phyloP scores from a whole-genome alignment of 2,329 filamentous ascomycete species.

The Ampelomyces quisqualis region DNA sequence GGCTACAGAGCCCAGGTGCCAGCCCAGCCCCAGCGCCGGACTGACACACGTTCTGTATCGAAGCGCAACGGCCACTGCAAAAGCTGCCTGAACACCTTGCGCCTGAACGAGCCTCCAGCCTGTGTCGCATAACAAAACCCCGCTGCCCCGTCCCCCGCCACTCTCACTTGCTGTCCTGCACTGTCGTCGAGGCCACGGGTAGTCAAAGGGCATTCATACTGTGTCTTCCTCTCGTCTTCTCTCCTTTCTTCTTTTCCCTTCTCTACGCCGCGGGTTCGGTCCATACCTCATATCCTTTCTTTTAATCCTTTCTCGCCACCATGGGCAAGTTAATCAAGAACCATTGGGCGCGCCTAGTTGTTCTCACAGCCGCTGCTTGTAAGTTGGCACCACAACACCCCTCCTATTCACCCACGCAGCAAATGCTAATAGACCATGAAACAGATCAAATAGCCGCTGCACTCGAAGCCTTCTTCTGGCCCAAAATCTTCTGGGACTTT shows the following conservation, averaged over 20 bases:
- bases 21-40: conserved; percentile 16
- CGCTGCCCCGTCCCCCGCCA: conserved; percentile 16
- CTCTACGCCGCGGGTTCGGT: conserved; percentile 32
- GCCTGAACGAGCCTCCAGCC: conserved; percentile 25
- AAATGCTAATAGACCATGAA: conserved; percentile 6
- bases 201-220: conserved; percentile 28
- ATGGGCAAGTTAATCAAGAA: conserved; percentile 99
- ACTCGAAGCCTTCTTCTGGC: conserved; percentile 92
- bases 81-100: conserved; percentile 29
- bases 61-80: conserved; percentile 20
- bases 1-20: conserved; percentile 25
- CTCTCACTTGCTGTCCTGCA: conserved; percentile 32
- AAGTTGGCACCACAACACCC: conserved; percentile 38
- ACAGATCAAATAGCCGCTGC: conserved; percentile 83
- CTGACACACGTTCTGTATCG: conserved; percentile 43
- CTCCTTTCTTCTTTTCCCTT: conserved; percentile 14
- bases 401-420: background rate
- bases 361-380: conserved; percentile 81
- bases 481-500: conserved; percentile 98
- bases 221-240: conserved; percentile 9
- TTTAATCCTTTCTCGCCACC: conserved; percentile 13
- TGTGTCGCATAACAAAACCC: conserved; percentile 40
- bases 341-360: conserved; percentile 94
- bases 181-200: conserved; percentile 42
- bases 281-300: conserved; percentile 33